These are phyloP conservation scores for Acidiella bohemica DNA, from an alignment of 495 filamentous ascomycete species.

Conservation along the genomic window DNA sequence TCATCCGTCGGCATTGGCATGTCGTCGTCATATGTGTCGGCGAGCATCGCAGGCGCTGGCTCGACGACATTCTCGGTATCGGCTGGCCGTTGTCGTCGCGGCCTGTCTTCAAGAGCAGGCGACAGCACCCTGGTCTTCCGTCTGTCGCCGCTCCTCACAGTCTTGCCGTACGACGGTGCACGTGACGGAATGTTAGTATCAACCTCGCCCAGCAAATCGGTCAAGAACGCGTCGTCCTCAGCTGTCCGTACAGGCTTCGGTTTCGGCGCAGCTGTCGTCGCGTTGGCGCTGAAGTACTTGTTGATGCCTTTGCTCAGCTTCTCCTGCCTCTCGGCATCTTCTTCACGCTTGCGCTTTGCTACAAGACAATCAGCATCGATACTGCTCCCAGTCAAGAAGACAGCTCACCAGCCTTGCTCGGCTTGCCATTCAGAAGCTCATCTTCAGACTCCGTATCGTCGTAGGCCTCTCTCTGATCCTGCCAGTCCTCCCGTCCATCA, in stretches of 20 bases:
- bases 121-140: conserved; percentile 70
- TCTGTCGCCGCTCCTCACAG: conserved; percentile 57
- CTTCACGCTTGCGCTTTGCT: conserved; percentile 81
- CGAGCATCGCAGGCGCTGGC: conserved; percentile 27
- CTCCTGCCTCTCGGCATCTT: conserved; percentile 73
- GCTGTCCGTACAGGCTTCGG: conserved; percentile 58
- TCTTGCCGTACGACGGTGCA: conserved; percentile 30
- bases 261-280: conserved; percentile 47
- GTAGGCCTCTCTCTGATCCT: conserved; percentile 43
- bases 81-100: conserved; percentile 2
- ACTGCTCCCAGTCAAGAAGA: neutral
- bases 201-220: conserved; percentile 73
- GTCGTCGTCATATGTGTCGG: conserved; percentile 46
- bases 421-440: conserved; percentile 44
- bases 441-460: conserved; percentile 58
- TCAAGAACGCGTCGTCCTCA: conserved; percentile 77
- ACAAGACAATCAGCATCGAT: neutral
- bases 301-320: conserved; percentile 82
- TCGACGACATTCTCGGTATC: conserved; percentile 25
- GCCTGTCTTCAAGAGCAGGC: conserved; percentile 45
- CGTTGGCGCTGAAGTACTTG: conserved; percentile 79
- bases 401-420: conserved; percentile 45
- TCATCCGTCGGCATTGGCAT: conserved; percentile 43
- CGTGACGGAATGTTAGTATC: conserved; percentile 52
- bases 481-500: conserved; percentile 96